Percentiles rank a stretch among this genome's conserved stretches.
Conservation (phyloP, 805 yeast genomes). For the Spathaspora passalidarum region DNA sequence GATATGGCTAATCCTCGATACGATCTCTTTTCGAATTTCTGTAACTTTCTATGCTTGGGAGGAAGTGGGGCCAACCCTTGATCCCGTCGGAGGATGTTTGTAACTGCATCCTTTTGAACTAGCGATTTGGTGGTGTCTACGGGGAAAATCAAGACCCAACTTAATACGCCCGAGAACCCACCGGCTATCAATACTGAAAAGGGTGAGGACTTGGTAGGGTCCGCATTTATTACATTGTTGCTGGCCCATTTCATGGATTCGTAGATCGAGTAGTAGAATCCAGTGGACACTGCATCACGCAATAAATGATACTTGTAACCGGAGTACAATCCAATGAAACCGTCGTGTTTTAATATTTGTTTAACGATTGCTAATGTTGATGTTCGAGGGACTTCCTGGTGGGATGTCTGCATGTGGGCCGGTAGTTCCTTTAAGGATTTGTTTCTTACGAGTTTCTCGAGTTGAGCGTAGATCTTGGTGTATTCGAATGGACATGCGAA, state of each 20-base stretch:
- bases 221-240: constrained; percentile 27
- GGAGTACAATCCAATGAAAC: constrained; percentile 63
- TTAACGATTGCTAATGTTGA: constrained; percentile 42
- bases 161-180: constrained; percentile 71
- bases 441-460: constrained; percentile 46
- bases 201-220: constrained; percentile 27
- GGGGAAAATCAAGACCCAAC: constrained; percentile 78
- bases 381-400: constrained; percentile 10
- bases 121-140: constrained; percentile 77
- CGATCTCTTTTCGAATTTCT: constrained; percentile 42
- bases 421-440: constrained; percentile 13
- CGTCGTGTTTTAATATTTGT: constrained; percentile 57
- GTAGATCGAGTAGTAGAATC: constrained; percentile 69
- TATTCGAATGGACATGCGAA: constrained; percentile 85
- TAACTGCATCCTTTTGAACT: constrained; percentile 69
- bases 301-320: constrained; percentile 67
- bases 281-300: constrained; percentile 71
- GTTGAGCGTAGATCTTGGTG: constrained; percentile 77
- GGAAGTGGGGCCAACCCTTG: constrained; percentile 46
- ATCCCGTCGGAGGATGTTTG: constrained; percentile 55
- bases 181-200: constrained; percentile 53
- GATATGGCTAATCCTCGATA: constrained; percentile 81
- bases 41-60: constrained; percentile 23
- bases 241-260: constrained; percentile 63
- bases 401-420: constrained; percentile 11